Conservation (phyloP, 1,139 yeast species). For the Taphrina communis region DNA sequence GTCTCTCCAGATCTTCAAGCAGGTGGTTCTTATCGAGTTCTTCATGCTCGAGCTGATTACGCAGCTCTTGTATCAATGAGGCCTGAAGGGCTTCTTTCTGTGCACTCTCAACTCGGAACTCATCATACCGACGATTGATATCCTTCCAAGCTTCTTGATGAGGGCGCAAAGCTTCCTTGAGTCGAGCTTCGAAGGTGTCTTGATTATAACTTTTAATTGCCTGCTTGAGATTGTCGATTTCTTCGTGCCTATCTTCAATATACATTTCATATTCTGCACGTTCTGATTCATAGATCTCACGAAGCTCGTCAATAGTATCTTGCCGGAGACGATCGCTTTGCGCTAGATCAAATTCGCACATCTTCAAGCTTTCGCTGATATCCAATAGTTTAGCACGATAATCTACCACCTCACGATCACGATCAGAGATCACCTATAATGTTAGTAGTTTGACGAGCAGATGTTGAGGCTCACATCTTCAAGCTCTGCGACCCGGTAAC, state of each 20-base stretch:
- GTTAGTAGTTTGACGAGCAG: neutral
- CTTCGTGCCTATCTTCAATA: constrained; percentile 35
- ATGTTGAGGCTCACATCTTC: constrained; percentile 5
- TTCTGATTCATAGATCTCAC: constrained; percentile 17
- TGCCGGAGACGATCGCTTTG: constrained; percentile 23
- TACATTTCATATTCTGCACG: constrained; percentile 31
- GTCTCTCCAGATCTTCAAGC: neutral
- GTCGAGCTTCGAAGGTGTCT: constrained; percentile 33
- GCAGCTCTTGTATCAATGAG: neutral
- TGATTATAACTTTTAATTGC: constrained; percentile 16
- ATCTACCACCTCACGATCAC: constrained; percentile 11
- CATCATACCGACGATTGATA: constrained; percentile 18
- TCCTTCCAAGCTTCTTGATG: constrained; percentile 35
- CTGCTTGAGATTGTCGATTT: constrained; percentile 28
- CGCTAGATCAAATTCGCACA: constrained; percentile 15
- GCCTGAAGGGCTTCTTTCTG: neutral
- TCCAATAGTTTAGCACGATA: constrained; percentile 17
- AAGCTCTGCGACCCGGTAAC: neutral
- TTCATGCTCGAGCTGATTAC: neutral
- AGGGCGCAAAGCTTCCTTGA: constrained; percentile 23
- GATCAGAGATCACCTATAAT: constrained; percentile 3
- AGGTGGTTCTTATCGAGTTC: neutral
- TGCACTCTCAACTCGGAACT: neutral
- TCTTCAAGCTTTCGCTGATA: constrained; percentile 3
- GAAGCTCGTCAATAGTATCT: constrained; percentile 26